phyloP scores from a whole-genome alignment of 169 alveolate genomes.

The Babesia microti region DNA sequence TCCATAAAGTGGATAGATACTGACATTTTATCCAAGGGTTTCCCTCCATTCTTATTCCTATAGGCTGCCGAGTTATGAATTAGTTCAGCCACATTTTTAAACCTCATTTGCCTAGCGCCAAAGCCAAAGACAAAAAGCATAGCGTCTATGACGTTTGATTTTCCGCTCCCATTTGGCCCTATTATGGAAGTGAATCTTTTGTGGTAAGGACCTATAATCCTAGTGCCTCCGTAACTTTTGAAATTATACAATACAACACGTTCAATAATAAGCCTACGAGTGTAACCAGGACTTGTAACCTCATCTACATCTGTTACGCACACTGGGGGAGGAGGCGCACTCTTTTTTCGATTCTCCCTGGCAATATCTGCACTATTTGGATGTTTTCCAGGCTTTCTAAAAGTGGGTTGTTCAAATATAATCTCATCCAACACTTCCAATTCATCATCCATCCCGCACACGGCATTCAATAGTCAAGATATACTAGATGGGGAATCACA shows the following conservation, averaged over 20 bases:
- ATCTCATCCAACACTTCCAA: too few species aligned
- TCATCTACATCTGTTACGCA: too few species aligned
- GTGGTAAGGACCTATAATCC: slow-evolving; percentile 87
- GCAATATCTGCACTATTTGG: too few species aligned
- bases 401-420: too few species aligned
- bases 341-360: too few species aligned
- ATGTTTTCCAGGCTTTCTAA: too few species aligned
- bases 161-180: slow-evolving; percentile 99
- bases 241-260: slow-evolving; percentile 84
- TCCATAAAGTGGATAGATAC: slow-evolving; percentile 84
- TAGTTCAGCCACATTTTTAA: slow-evolving; percentile 81
- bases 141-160: slow-evolving; percentile 97
- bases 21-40: slow-evolving; percentile 62
- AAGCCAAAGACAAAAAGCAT: slow-evolving; percentile 96
- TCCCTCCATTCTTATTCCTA: slow-evolving; percentile 41
- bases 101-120: slow-evolving; percentile 92
- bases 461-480: too few species aligned
- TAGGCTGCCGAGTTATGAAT: slow-evolving; percentile 84
- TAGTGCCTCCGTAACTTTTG: slow-evolving; percentile 86
- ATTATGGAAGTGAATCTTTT: slow-evolving; percentile 82
- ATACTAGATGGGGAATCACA: too few species aligned
- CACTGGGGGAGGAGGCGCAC: too few species aligned
- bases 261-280: slow-evolving; percentile 71
- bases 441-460: too few species aligned
- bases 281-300: too few species aligned